Conservation (phyloP, 2,329 filamentous ascomycete species). For the Talaromyces sp. region DNA sequence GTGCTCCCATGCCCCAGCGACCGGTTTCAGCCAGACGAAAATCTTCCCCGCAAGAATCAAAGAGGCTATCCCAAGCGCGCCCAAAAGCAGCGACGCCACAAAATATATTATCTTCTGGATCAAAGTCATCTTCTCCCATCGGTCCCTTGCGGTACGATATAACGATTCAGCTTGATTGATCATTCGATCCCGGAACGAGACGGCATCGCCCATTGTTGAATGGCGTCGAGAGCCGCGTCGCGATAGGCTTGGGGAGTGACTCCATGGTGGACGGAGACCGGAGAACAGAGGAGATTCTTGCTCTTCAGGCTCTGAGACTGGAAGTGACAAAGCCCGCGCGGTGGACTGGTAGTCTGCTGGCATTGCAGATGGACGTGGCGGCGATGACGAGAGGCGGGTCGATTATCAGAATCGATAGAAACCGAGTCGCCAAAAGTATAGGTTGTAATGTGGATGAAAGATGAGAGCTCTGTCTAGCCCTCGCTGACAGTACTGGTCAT, state of each 20-base stretch:
- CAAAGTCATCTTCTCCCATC: constrained; percentile 45
- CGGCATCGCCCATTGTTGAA: constrained; percentile 27
- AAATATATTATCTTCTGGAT: constrained; percentile 62
- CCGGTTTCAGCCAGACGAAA: constrained; percentile 70
- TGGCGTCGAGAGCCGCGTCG: constrained; percentile 40
- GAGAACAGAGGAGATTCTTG: constrained; percentile 48
- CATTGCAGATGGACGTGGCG: constrained; percentile 29
- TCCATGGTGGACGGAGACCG: constrained; percentile 53
- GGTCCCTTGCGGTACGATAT: constrained; percentile 33
- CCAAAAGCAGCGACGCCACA: constrained; percentile 50
- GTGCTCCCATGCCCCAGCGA: constrained; percentile 73
- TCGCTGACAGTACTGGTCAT: constrained; percentile 17
- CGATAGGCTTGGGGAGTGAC: constrained; percentile 42
- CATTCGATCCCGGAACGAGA: constrained; percentile 38
- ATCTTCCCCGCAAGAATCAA: constrained; percentile 77
- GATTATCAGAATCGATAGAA: not conserved
- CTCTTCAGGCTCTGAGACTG: constrained; percentile 43
- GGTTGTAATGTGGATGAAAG: not conserved
- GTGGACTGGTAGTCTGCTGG: constrained; percentile 52
- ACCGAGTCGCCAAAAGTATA: not conserved
- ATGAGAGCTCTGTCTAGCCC: constrained; percentile 20
- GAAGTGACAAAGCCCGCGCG: constrained; percentile 54
- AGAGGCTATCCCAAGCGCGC: constrained; percentile 64
- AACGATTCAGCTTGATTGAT: constrained; percentile 39
- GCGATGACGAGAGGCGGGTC: not conserved